Evolutionary conservation across 495 filamentous ascomycete genomes (phyloP).

Genomic region (Parmelia sp.): DNA sequence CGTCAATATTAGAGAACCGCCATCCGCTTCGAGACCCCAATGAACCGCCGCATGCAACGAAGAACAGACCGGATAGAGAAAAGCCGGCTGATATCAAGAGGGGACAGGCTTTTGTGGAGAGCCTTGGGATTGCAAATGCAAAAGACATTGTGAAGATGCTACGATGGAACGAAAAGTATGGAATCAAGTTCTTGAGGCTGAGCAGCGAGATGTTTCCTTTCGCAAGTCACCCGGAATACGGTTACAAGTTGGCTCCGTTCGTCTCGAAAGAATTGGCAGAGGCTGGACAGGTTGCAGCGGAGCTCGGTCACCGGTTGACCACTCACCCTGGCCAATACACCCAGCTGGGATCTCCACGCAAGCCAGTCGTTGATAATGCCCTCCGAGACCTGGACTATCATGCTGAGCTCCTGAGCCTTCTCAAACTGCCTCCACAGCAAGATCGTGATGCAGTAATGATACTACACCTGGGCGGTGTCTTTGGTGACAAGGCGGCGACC

Average conservation of each 20-base stretch:
- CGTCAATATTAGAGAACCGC: conserved; percentile 83
- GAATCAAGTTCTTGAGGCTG: conserved; percentile 86
- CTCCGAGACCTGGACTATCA: conserved; percentile 86
- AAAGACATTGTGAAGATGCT: conserved; percentile 79
- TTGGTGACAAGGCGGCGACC: conserved; percentile 80
- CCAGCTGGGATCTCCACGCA: conserved; percentile 74
- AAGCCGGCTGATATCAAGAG: conserved; percentile 54
- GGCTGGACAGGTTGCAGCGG: conserved; percentile 68
- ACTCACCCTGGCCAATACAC: conserved; percentile 93
- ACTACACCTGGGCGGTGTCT: conserved; percentile 87
- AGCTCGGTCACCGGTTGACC: conserved; percentile 78
- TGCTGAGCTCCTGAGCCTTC: conserved; percentile 72
- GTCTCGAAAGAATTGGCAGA: conserved; percentile 71
- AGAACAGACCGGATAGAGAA: conserved; percentile 72
- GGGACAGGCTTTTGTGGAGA: conserved; percentile 68
- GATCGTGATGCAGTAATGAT: conserved; percentile 92
- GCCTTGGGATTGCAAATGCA: conserved; percentile 73
- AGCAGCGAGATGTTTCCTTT: conserved; percentile 97
- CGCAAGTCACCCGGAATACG: conserved; percentile 79
- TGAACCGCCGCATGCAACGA: conserved; percentile 69
- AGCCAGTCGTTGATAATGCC: conserved; percentile 66
- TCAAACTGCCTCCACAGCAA: conserved; percentile 71
- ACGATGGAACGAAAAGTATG: conserved; percentile 88
- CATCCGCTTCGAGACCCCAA: conserved; percentile 70
- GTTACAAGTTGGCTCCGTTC: conserved; percentile 82